A percentile compares a stretch with the other conserved stretches of the same genome.
Evolutionary conservation across 192 early-diverging fungal species (phyloP).

Genomic region (Podila verticillata): DNA sequence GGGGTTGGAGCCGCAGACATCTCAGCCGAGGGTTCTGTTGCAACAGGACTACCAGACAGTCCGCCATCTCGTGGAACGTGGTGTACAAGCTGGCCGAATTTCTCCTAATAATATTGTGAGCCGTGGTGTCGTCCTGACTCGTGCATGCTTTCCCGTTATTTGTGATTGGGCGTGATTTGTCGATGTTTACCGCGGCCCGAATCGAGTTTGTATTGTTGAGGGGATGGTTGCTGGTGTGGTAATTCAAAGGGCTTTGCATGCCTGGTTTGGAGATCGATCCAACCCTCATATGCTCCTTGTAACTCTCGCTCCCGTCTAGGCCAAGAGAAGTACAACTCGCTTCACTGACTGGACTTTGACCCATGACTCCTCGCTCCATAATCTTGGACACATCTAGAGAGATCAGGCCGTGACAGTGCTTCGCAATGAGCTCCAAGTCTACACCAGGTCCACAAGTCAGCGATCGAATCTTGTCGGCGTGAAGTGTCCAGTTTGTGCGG

Average conservation of each 20-base stretch:
- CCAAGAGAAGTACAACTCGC: background rate
- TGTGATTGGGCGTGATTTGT: too few species aligned
- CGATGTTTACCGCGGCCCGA: background rate
- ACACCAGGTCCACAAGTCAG: conserved; percentile 23
- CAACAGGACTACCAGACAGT: conserved; percentile 14
- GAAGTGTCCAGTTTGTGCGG: conserved; percentile 5
- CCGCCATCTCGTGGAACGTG: conserved; percentile 14
- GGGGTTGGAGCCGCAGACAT: conserved; percentile 16
- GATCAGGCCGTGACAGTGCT: conserved; percentile 20
- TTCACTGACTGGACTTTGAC: background rate
- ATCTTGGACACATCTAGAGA: conserved; percentile 27
- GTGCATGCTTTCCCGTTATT: too few species aligned
- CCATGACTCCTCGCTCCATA: background rate
- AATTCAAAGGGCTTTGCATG: background rate
- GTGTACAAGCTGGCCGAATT: background rate
- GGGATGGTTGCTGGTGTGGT: background rate
- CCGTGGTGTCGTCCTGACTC: background rate
- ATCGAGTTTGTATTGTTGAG: background rate
- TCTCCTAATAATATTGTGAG: background rate
- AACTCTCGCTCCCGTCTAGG: background rate
- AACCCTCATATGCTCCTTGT: background rate
- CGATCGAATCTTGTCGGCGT: conserved; percentile 7
- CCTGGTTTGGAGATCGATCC: background rate
- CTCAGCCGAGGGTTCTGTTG: conserved; percentile 14
- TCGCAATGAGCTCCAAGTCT: background rate